phyloP scores from a whole-genome alignment of 208 protist species.

The Trypanosoma conorhini region DNA sequence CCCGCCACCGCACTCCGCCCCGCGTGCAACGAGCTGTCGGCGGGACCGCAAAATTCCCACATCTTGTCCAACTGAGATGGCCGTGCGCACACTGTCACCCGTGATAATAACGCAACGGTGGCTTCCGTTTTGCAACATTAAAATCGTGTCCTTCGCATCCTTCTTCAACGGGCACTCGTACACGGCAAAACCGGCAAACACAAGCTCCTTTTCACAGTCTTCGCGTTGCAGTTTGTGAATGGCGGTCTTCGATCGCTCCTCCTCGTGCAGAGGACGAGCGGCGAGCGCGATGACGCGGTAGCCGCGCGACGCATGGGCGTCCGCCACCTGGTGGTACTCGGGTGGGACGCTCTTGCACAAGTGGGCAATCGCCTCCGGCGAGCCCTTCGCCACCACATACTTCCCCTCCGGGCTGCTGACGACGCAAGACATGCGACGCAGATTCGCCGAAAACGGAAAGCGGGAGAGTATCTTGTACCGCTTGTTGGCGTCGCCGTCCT shows the following conservation, averaged over 20 bases:
- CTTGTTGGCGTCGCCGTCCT: slow-evolving; percentile 28
- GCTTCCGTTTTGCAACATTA: slow-evolving; percentile 73
- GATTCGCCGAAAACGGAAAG: slow-evolving; percentile 94
- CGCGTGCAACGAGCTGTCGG: slow-evolving; percentile 60
- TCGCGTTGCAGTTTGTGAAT: slow-evolving; percentile 73
- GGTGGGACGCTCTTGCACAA: slow-evolving; percentile 84
- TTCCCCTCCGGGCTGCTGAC: slow-evolving; percentile 56
- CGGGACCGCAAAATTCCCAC: slow-evolving; percentile 79
- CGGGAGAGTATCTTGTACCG: slow-evolving; percentile 84
- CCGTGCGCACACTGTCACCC: slow-evolving; percentile 98
- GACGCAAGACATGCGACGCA: slow-evolving; percentile 97
- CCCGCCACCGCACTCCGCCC: slow-evolving; percentile 22
- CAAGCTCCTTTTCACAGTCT: slow-evolving; percentile 88
- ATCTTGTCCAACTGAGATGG: slow-evolving; percentile 95
- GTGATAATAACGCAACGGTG: slow-evolving; percentile 97
- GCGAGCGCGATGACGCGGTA: slow-evolving; percentile 97
- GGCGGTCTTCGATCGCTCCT: slow-evolving; percentile 37
- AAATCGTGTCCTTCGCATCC: slow-evolving; percentile 88
- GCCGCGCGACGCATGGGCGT: slow-evolving; percentile 88
- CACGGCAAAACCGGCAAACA: slow-evolving; percentile 97
- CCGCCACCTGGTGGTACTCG: slow-evolving; percentile 81
- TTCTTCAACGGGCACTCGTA: slow-evolving; percentile 96
- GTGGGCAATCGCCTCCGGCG: slow-evolving; percentile 93
- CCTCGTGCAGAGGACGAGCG: slow-evolving; percentile 73
- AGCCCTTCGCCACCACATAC: slow-evolving; percentile 94